A percentile compares a stretch with the other conserved stretches of the same genome.
Conservation (phyloP, 2,329 filamentous ascomycete species). For the Microdochium bolleyi region DNA sequence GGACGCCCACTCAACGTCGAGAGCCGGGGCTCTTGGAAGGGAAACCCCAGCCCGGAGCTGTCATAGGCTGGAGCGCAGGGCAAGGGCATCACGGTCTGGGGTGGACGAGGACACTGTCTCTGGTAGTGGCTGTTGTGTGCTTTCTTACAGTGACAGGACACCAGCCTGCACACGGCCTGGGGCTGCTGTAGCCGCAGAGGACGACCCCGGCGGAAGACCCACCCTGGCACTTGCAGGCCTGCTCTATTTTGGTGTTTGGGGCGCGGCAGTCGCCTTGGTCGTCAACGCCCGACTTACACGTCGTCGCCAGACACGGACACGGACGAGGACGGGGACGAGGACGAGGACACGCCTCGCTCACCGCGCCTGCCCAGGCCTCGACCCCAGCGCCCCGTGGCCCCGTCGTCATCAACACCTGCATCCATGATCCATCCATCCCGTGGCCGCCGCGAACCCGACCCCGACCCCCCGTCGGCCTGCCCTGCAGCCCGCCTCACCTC, state of each 20-base stretch:
- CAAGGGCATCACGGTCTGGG: neutral
- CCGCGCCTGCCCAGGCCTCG: neutral
- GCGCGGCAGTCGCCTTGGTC: neutral
- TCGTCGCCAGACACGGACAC: neutral
- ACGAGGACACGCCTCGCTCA: neutral
- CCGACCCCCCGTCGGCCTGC: neutral
- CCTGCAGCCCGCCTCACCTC: neutral
- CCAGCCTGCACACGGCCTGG: neutral
- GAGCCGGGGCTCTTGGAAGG: neutral
- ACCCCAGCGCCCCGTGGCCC: neutral
- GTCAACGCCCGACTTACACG: neutral
- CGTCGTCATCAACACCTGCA: neutral
- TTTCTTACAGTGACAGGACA: neutral
- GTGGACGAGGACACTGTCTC: neutral
- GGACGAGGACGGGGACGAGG: neutral
- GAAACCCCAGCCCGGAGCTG: neutral
- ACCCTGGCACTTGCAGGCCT: neutral
- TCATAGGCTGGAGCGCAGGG: neutral
- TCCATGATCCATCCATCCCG: neutral
- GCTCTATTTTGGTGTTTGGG: neutral
- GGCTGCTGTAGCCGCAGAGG: neutral
- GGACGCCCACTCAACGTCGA: neutral
- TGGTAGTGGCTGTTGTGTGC: neutral
- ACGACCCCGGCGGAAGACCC: neutral
- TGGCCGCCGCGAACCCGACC: neutral